Evolutionary conservation across 306 rosid genomes (phyloP), one percentile per base, ranked within the genome.

Genomic region (Trifolium fragiferum): DNA sequence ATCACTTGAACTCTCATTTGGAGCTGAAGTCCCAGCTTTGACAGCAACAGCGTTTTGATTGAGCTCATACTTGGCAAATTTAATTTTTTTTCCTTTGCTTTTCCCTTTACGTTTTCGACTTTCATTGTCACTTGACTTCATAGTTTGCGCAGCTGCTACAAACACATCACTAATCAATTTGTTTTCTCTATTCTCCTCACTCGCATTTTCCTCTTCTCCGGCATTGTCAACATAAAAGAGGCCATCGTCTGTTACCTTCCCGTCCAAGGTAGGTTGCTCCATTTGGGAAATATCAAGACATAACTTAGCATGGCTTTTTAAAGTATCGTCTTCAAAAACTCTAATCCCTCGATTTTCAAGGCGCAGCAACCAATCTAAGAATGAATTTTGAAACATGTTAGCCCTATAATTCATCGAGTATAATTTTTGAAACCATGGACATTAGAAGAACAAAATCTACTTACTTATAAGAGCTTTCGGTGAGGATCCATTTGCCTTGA

Each of bases 311-410:
- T 43, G 88, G 44, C 5, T 76, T 61, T 55, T 82, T 35, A 77
- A 77, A 41, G 64, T 35, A 47, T 72, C 84, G 46, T 89, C 96
- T 73, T 79, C 92, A 57, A 91, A 88, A 63, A 88, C 85, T 82
- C 71, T 73, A 41, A 89, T 62, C 21, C 98, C 98, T 50, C 53
- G 80, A 73, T 77, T 77, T 80, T 89, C 97, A 35, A 87, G 90
- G 78, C 80, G 80, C 70, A 89, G 73, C 59, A 93, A 85, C 89
- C 96, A 89, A 72, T 82, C 98, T 93, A 79, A 43, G 66, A 71
- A 74, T 51, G 60, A 33, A 46, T 59, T 15, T 2, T 33, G 10
- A 3, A 53, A 58, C 41, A 80, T 19, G 76, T 82, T 12, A 67
- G 81, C 63, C 12, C 63, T n/a, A 4, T 44, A 55, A 33, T 57